Conservation (phyloP, 2,329 filamentous ascomycete species). For the Epichloe sp. region DNA sequence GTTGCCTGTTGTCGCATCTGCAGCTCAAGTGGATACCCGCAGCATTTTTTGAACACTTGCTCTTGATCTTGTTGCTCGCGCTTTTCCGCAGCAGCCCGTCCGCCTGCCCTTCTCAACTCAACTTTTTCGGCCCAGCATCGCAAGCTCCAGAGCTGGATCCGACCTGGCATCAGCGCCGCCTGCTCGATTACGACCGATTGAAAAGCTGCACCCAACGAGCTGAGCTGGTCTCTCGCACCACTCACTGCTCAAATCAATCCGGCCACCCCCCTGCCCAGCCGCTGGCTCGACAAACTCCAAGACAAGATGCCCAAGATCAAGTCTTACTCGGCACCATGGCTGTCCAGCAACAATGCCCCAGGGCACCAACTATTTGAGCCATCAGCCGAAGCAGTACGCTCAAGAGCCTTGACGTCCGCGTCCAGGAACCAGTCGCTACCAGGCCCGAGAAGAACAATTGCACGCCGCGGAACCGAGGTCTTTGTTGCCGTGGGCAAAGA, state of each 20-base stretch:
- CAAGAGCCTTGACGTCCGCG: constrained; percentile 25
- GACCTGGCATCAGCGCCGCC: no score
- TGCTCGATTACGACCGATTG: no score
- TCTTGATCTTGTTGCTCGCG: not conserved
- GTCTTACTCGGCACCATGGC: constrained; percentile 77
- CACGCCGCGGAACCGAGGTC: constrained; percentile 70
- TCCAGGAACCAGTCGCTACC: constrained; percentile 29
- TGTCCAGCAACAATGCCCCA: constrained; percentile 56
- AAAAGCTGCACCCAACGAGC: no score
- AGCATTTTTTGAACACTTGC: not conserved
- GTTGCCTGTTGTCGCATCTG: not conserved
- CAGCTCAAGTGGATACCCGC: not conserved
- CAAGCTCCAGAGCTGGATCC: no score
- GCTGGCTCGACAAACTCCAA: not conserved
- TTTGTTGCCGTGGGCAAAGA: constrained; percentile 83
- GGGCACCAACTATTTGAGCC: constrained; percentile 66
- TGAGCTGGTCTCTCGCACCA: no score
- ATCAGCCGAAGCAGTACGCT: constrained; percentile 22
- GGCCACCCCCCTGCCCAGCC: no score
- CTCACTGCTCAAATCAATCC: not conserved
- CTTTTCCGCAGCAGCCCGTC: not conserved
- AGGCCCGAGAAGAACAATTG: constrained; percentile 55
- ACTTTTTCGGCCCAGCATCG: no score
- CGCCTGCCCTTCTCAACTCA: no score
- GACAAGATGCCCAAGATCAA: constrained; percentile 72